Evolutionary conservation across 306 rosid genomes (phyloP), one percentile per base, ranked within the genome.

Genomic region (Vigna mungo): DNA sequence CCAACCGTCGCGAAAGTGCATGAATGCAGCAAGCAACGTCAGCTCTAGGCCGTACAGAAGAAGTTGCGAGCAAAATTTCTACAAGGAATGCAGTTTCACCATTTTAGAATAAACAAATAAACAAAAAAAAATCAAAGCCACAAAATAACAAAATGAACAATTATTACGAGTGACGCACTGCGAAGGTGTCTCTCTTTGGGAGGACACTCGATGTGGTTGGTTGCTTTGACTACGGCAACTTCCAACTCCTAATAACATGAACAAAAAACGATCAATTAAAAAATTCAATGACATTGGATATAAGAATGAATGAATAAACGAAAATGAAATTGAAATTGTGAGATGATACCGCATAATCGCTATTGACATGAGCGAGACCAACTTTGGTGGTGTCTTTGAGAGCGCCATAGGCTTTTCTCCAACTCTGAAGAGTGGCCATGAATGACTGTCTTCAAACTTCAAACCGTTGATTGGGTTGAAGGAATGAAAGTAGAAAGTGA

Each of bases 171-270:
- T 34, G 46, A 68, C 93, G 54, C 21, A 92, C 97, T 92, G 73
- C 89, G 82, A 53, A 92, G 89, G 73, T 92, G 94, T 78, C 97
- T 89, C 83, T 92, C 97, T 67, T 92, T 92, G 5, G 97, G 97
- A 27, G 97, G 96, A 80, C 91, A 86, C 86, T 92, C 97, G 55
- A 92, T 96, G 70, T 92, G 97, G 85, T 92, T 92, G n/a, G 97
- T 92, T 46, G 97, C 93, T 82, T 92, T 92, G 78, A 92, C 97
- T 70, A 92, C 84, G 25, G 97, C 97, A 48, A 92, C 96, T 73
- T 92, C 97, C 96, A 92, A 92, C 75, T 92, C 97, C 97, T 92
- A 89, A 72, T 12, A 59, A 75, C 64, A 80, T 72, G 27, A 62
- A 25, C 13, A 68, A 7, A 56, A 68, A 72, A 5, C 77, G 56